Evolutionary conservation across 2,329 filamentous ascomycete species (phyloP).

Genomic region (Scedosporium dehoogii): DNA sequence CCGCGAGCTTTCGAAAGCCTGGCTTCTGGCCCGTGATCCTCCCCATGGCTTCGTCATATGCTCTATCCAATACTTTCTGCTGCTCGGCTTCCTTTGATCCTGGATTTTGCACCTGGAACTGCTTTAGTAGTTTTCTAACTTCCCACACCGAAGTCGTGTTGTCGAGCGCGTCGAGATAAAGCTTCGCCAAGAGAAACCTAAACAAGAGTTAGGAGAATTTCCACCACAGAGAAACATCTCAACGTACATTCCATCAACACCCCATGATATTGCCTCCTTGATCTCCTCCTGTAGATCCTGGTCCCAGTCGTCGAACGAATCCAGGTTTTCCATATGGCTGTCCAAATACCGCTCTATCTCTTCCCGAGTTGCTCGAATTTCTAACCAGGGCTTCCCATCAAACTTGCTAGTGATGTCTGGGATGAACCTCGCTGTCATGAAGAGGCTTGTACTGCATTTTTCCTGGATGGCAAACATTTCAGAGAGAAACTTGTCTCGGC

Average conservation of each 20-base stretch:
- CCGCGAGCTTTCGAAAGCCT: constrained; percentile 24
- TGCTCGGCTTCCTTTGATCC: no score
- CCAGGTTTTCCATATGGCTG: constrained; percentile 1
- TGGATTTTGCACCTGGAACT: no score
- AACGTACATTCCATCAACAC: constrained; percentile 7
- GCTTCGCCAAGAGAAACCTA: constrained; percentile 2
- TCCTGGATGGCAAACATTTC: background rate
- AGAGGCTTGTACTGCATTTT: background rate
- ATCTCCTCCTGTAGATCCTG: constrained; percentile 9
- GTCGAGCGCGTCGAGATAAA: constrained; percentile 13
- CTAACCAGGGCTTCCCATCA: background rate
- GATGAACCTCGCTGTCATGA: constrained; percentile 3
- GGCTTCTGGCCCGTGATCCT: constrained; percentile 28
- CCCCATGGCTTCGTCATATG: constrained; percentile 31
- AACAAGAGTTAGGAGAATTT: no score
- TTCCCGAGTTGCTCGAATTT: constrained; percentile 8
- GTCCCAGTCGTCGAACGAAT: background rate
- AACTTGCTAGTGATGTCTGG: constrained; percentile 9
- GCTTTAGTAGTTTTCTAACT: constrained; percentile 19
- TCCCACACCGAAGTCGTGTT: constrained; percentile 17
- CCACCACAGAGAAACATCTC: no score
- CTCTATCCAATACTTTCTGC: constrained; percentile 20
- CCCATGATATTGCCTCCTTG: background rate
- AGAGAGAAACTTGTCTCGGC: background rate
- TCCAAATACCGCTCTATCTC: constrained; percentile 10